phyloP scores from a whole-genome alignment of 345 rosid species.

The Capsella bursapastoris region DNA sequence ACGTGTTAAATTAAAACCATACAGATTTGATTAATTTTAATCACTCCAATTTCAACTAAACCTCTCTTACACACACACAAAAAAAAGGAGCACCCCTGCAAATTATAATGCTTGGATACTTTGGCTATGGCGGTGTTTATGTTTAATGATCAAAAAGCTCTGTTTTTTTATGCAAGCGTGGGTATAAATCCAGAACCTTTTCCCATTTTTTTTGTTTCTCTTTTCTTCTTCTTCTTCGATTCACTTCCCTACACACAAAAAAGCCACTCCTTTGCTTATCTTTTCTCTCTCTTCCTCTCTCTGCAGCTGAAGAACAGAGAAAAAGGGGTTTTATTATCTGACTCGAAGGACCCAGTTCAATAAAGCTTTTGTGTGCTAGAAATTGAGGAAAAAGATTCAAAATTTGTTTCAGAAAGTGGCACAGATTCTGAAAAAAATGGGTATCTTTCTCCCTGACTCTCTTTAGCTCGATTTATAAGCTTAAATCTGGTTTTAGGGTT shows the following conservation, averaged over 20 bases:
- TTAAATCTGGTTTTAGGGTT: constrained; percentile 74
- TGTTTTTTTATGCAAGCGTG: constrained; percentile 98
- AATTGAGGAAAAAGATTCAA: constrained; percentile 51
- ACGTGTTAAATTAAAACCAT: constrained; percentile 25
- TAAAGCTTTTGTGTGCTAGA: constrained; percentile 45
- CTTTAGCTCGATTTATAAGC: constrained; percentile 48
- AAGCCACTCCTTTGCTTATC: constrained; percentile 44
- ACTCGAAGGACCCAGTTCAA: constrained; percentile 47
- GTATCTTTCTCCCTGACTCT: constrained; percentile 71
- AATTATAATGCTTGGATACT: constrained; percentile 51
- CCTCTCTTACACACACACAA: not conserved
- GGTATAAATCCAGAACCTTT: constrained; percentile 81
- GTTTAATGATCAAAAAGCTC: constrained; percentile 90
- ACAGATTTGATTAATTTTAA: constrained; percentile 3
- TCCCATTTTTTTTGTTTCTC: constrained; percentile 30
- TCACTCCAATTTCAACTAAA: constrained; percentile 14
- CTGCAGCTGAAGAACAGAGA: constrained; percentile 45
- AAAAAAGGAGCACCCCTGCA: not conserved
- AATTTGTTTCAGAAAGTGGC: constrained; percentile 56
- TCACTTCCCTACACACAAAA: constrained; percentile 40
- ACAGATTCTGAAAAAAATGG: constrained; percentile 76
- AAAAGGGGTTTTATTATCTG: constrained; percentile 41
- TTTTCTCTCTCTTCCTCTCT: constrained; percentile 32
- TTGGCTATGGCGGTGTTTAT: constrained; percentile 75
- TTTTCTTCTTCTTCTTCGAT: constrained; percentile 35